Evolutionary conservation across 306 rosid genomes (phyloP).

Genomic region (Lotus japonicus): DNA sequence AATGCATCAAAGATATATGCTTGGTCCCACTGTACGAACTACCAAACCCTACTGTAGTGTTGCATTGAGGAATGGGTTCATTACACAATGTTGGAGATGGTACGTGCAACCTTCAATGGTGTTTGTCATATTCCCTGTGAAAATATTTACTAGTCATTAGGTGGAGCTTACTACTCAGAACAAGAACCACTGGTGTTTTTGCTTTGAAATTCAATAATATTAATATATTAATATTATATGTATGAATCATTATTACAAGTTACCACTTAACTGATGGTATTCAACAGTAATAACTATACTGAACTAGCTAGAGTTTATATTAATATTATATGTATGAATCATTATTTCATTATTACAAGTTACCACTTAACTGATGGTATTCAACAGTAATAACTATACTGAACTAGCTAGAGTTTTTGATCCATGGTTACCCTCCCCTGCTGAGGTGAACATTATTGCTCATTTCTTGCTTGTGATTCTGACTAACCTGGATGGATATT

Average conservation of each 20-base stretch:
- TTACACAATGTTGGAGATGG: background rate
- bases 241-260: background rate
- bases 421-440: background rate
- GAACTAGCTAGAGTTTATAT: background rate
- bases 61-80: background rate
- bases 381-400: background rate
- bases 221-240: background rate
- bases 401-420: background rate
- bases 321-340: background rate
- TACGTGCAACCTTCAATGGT: background rate
- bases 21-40: background rate
- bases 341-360: background rate
- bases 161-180: background rate
- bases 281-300: background rate
- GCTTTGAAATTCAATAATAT: conserved; percentile 1
- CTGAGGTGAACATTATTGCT: too few relatives aligned
- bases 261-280: background rate
- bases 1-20: background rate
- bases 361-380: background rate
- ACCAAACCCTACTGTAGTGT: background rate
- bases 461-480: background rate
- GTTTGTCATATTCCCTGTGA: background rate
- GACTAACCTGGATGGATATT: background rate
- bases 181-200: background rate
- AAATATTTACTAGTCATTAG: background rate